Evolutionary conservation across 371 early-diverging fungal species (phyloP).

Genomic region (Blakeslea trispora): DNA sequence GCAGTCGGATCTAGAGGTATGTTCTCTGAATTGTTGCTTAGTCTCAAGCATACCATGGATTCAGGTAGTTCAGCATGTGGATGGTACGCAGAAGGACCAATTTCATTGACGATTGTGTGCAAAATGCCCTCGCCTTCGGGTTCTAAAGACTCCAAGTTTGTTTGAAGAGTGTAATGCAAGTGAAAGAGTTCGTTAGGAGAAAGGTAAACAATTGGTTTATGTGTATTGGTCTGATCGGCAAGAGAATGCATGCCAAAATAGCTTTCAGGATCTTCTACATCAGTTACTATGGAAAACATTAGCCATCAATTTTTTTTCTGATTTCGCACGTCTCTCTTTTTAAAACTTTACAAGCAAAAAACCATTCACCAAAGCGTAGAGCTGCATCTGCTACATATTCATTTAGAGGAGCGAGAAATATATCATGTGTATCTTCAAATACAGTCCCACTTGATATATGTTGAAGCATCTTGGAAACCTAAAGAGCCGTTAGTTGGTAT

Average conservation of each 20-base stretch:
- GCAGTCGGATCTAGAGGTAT: slow-evolving; percentile 65
- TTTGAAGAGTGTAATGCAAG: slow-evolving; percentile 78
- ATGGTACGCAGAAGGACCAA: slow-evolving; percentile 76
- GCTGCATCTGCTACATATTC: slow-evolving; percentile 78
- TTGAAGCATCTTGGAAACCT: slow-evolving; percentile 91
- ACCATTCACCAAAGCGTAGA: slow-evolving; percentile 77
- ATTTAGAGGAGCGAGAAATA: slow-evolving; percentile 77
- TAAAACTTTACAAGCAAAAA: slow-evolving; percentile 56
- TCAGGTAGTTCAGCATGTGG: slow-evolving; percentile 56
- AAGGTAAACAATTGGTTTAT: slow-evolving; percentile 89
- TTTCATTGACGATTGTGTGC: slow-evolving; percentile 74
- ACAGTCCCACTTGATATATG: slow-evolving; percentile 85
- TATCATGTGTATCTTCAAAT: slow-evolving; percentile 68
- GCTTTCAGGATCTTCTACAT: slow-evolving; percentile 83
- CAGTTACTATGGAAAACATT: slow-evolving; percentile 56
- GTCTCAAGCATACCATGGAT: slow-evolving; percentile 68
- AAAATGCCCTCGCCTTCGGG: slow-evolving; percentile 75
- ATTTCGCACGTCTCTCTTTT: too few species aligned
- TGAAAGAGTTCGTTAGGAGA: slow-evolving; percentile 88
- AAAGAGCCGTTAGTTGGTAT: background rate
- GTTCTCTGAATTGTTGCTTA: slow-evolving; percentile 70
- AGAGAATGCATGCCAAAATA: slow-evolving; percentile 91
- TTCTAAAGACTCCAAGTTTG: slow-evolving; percentile 69
- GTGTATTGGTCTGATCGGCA: slow-evolving; percentile 79
- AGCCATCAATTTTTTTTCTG: background rate